phyloP scores from a whole-genome alignment of 768 basidiomycete genomes.

The Russula lepida region DNA sequence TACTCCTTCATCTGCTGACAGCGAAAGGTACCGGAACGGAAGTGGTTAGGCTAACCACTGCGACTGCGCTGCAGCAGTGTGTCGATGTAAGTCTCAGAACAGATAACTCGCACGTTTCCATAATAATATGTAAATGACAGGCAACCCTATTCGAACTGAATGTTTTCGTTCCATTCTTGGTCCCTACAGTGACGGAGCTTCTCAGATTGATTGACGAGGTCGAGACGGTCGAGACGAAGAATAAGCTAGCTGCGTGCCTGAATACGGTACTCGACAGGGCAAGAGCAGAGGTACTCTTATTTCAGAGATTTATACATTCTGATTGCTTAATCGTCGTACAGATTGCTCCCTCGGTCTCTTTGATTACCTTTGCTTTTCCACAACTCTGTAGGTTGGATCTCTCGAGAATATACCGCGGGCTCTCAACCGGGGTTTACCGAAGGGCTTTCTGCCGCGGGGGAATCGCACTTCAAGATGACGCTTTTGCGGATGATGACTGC shows the following conservation, averaged over 20 bases:
- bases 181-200: slow-evolving; percentile 51
- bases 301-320: background rate
- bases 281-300: slow-evolving; percentile 28
- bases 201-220: slow-evolving; percentile 64
- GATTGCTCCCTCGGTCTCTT: slow-evolving; percentile 58
- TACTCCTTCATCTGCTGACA: slow-evolving; percentile 67
- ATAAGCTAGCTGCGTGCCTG: slow-evolving; percentile 58
- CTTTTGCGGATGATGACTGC: slow-evolving; percentile 64
- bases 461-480: slow-evolving; percentile 63
- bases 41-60: slow-evolving; percentile 83
- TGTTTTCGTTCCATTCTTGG: slow-evolving; percentile 62
- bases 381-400: slow-evolving; percentile 52
- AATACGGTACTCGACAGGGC: slow-evolving; percentile 57
- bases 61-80: slow-evolving; percentile 70
- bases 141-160: slow-evolving; percentile 53
- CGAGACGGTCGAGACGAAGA: slow-evolving; percentile 69
- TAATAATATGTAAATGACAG: slow-evolving; percentile 30
- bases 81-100: slow-evolving; percentile 61
- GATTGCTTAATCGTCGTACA: slow-evolving; percentile 26
- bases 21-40: slow-evolving; percentile 68
- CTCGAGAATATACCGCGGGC: slow-evolving; percentile 3
- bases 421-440: slow-evolving; percentile 16
- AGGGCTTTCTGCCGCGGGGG: slow-evolving; percentile 65
- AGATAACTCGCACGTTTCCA: background rate
- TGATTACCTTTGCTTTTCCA: slow-evolving; percentile 59